Evolutionary conservation across 176 grass and related monocot species (phyloP).

Genomic region (Oryza australiensis): DNA sequence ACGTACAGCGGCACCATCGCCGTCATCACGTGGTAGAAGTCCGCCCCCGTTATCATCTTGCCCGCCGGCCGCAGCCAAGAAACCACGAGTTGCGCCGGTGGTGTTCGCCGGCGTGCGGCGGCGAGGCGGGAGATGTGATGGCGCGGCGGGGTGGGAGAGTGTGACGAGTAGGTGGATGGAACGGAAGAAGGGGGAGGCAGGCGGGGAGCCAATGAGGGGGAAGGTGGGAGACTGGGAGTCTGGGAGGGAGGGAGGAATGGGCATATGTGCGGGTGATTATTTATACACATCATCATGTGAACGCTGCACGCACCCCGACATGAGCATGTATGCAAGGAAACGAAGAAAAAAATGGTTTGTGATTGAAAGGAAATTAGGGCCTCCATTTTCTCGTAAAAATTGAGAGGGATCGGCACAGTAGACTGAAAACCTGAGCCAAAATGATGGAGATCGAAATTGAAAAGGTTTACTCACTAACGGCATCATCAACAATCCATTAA

Average conservation of each 20-base stretch:
- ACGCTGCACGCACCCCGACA: constrained; percentile 24
- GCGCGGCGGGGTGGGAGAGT: neutral
- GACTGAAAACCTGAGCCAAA: no score
- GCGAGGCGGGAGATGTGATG: neutral
- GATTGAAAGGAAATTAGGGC: no score
- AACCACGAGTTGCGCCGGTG: neutral
- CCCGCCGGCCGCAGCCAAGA: neutral
- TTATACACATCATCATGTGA: constrained; percentile 71
- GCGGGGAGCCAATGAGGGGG: constrained; percentile 26
- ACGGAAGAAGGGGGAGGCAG: constrained; percentile 9
- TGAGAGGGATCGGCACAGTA: no score
- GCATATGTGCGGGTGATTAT: constrained; percentile 64
- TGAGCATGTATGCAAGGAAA: neutral
- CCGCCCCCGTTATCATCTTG: constrained; percentile 76
- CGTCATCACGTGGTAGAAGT: constrained; percentile 99
- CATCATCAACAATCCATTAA: no score
- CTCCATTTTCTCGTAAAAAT: no score
- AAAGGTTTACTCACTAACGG: no score
- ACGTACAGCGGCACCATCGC: constrained; percentile 98
- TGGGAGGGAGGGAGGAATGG: neutral
- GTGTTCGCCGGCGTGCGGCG: neutral
- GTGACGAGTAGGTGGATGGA: constrained; percentile 10
- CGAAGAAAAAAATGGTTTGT: neutral
- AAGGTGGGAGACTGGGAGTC: no score
- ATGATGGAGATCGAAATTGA: no score